Percentiles rank a stretch among this genome's conserved stretches.
Conservation (phyloP, 768 basidiomycete species). For the Russula vinacea region DNA sequence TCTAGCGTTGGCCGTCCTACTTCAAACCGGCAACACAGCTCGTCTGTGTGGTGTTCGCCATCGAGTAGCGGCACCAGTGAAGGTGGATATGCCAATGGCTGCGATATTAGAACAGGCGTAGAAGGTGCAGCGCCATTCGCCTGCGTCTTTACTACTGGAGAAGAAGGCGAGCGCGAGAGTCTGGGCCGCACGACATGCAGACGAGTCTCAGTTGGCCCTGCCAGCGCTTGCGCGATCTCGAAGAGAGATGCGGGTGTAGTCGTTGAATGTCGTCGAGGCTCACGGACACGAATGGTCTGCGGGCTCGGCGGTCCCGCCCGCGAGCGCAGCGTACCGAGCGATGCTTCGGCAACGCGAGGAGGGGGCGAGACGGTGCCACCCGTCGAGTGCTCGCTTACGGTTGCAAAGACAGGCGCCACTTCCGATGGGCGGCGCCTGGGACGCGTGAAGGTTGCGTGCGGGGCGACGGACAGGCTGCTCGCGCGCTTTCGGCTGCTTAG, state of each 20-base stretch:
- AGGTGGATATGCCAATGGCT: constrained; percentile 47
- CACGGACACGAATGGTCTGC: constrained; percentile 12
- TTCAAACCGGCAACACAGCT: constrained; percentile 78
- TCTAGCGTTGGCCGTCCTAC: constrained; percentile 81
- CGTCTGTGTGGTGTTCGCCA: constrained; percentile 90
- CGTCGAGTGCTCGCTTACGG: constrained; percentile 14
- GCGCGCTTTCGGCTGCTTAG: constrained; percentile 27
- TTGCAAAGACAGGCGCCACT: neutral
- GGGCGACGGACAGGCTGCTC: constrained; percentile 21
- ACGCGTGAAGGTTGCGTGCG: neutral
- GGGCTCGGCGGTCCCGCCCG: constrained; percentile 18
- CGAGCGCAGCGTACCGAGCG: constrained; percentile 22
- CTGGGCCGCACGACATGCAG: constrained; percentile 41
- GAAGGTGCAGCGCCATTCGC: constrained; percentile 27
- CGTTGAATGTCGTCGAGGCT: constrained; percentile 24
- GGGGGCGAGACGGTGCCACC: constrained; percentile 26
- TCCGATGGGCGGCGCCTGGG: constrained; percentile 26
- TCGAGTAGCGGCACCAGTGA: constrained; percentile 64
- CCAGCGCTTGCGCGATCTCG: constrained; percentile 29
- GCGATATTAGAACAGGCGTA: constrained; percentile 24
- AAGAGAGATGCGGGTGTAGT: constrained; percentile 23
- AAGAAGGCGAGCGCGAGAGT: constrained; percentile 57
- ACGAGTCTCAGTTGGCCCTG: constrained; percentile 9
- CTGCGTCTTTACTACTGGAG: constrained; percentile 42
- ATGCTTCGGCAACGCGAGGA: constrained; percentile 24